phyloP scores from a whole-genome alignment of 2,329 filamentous ascomycete species.

The Trichoderma atrobrunneum region DNA sequence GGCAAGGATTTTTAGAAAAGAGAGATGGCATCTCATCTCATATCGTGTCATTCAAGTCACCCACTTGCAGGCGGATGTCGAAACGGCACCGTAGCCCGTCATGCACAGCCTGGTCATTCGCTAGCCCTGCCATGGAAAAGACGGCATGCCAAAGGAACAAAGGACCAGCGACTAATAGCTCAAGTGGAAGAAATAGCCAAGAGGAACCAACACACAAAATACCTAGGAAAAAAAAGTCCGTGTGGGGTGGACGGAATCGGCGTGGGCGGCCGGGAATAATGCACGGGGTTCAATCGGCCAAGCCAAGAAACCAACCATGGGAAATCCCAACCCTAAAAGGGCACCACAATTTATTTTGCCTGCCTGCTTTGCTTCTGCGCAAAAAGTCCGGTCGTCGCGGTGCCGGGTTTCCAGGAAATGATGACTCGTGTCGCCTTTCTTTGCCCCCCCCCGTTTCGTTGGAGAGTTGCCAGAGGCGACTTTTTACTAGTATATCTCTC shows the following conservation, averaged over 20 bases:
- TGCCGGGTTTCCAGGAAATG: background rate
- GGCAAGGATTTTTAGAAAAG: background rate
- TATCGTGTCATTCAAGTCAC: background rate
- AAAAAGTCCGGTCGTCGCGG: constrained; percentile 6
- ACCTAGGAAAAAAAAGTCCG: background rate
- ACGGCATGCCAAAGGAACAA: constrained; percentile 6
- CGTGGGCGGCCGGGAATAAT: constrained; percentile 15
- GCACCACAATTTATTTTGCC: background rate
- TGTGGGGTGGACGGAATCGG: constrained; percentile 7
- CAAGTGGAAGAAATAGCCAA: background rate
- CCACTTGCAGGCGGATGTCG: background rate
- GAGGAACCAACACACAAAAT: background rate
- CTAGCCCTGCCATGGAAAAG: constrained; percentile 6
- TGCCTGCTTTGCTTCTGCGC: background rate
- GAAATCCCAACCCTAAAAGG: background rate
- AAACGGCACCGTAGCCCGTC: background rate
- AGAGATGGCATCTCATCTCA: background rate
- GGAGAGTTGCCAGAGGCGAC: background rate
- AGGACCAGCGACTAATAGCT: background rate
- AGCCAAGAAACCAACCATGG: background rate
- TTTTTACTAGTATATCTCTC: background rate
- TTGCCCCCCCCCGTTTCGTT: background rate
- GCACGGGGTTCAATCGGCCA: background rate
- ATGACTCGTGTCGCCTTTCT: background rate
- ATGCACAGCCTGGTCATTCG: background rate